phyloP scores from a whole-genome alignment of 2,329 filamentous ascomycete species.

The Xylaria sp. region DNA sequence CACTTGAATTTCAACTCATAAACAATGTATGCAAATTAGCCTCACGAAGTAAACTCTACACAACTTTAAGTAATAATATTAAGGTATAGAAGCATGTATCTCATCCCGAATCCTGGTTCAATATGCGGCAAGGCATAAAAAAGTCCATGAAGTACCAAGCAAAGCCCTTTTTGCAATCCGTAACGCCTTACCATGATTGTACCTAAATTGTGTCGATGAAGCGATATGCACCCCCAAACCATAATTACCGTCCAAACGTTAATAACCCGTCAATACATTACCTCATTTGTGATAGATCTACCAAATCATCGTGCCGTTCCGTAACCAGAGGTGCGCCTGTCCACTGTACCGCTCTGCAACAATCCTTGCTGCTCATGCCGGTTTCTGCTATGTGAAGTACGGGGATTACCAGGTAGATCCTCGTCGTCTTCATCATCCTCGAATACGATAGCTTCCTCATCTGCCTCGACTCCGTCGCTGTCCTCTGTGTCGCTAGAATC shows the following conservation, averaged over 20 bases:
- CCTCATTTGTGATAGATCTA: conserved; percentile 6
- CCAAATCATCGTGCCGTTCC: conserved; percentile 25
- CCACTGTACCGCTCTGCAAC: background rate
- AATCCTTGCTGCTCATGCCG: conserved; percentile 40
- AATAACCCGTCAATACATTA: conserved; percentile 16
- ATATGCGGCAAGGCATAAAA: background rate
- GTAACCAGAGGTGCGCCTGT: conserved; percentile 16
- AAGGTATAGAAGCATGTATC: background rate
- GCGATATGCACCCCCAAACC: conserved; percentile 12
- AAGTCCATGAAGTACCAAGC: background rate
- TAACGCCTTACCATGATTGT: conserved; percentile 30
- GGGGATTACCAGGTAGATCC: conserved; percentile 16
- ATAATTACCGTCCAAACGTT: conserved; percentile 14
- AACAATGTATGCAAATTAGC: background rate
- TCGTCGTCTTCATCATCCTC: conserved; percentile 49
- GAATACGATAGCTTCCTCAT: conserved; percentile 42
- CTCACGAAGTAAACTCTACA: background rate
- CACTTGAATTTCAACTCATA: background rate
- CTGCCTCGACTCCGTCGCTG: conserved; percentile 48
- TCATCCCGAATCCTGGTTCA: background rate
- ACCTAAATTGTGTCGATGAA: conserved; percentile 7
- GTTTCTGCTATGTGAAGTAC: conserved; percentile 33
- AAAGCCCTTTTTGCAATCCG: conserved; percentile 12
- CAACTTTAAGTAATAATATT: conserved; percentile 5
- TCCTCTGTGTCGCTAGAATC: conserved; percentile 39